Conservation (phyloP, 768 basidiomycete species). For the Trametes cingulata region DNA sequence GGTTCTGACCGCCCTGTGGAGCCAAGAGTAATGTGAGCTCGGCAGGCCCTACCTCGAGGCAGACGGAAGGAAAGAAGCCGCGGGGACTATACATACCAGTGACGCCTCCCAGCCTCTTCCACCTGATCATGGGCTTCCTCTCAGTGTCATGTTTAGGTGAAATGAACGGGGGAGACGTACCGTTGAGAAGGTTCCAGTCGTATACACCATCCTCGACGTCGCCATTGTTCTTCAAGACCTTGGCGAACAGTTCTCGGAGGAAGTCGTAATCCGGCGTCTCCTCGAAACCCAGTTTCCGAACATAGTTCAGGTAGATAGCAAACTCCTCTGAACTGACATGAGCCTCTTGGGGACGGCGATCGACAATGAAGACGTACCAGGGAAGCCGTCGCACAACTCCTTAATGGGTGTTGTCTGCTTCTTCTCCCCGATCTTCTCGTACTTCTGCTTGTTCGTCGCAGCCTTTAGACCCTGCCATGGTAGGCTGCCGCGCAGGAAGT, state of each 20-base stretch:
- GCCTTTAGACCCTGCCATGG: conserved; percentile 99
- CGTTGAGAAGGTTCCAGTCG: conserved; percentile 95
- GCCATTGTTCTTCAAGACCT: conserved; percentile 87
- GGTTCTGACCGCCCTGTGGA: conserved; percentile 54
- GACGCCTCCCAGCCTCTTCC: conserved; percentile 95
- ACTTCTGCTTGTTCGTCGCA: conserved; percentile 99
- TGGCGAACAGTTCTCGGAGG: conserved; percentile 89
- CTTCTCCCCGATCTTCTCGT: conserved; percentile 99
- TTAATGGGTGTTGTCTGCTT: conserved; percentile 98
- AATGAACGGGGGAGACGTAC: conserved; percentile 38
- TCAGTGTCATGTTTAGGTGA: conserved; percentile 9
- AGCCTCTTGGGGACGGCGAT: conserved; percentile 7
- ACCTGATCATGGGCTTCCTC: conserved; percentile 41
- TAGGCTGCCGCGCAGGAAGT: conserved; percentile 93
- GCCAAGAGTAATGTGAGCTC: conserved; percentile 4
- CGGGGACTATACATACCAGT: conserved; percentile 48
- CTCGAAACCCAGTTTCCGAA: conserved; percentile 97
- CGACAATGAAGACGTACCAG: conserved; percentile 54
- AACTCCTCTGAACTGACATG: conserved; percentile 77
- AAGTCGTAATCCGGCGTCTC: conserved; percentile 99
- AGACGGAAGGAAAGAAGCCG: neutral
- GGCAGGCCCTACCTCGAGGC: conserved; percentile 4
- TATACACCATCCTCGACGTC: conserved; percentile 93
- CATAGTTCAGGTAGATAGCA: conserved; percentile 97
- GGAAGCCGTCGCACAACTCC: conserved; percentile 94